A percentile compares a stretch with the other conserved stretches of the same genome.
Conservation (phyloP, 2,329 filamentous ascomycete species). For the Ascochyta lentis region DNA sequence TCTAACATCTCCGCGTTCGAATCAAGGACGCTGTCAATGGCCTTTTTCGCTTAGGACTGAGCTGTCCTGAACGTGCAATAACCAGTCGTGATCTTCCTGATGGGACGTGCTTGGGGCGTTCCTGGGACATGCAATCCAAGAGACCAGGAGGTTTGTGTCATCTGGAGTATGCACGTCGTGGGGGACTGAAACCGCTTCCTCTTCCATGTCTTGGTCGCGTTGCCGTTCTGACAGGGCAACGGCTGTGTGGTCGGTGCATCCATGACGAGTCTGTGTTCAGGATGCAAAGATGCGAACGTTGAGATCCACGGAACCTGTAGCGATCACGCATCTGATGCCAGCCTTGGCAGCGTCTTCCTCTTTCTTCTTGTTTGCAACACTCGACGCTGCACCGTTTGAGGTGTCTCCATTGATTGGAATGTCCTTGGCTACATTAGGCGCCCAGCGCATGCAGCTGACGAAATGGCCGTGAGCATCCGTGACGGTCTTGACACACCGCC, state of each 20-base stretch:
- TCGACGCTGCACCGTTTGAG: conserved; percentile 51
- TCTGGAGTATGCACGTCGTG: background rate
- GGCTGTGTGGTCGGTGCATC: background rate
- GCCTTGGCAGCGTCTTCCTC: conserved; percentile 59
- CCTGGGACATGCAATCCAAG: background rate
- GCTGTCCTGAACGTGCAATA: background rate
- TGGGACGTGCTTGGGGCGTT: background rate
- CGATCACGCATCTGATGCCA: conserved; percentile 82
- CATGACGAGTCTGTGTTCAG: conserved; percentile 26
- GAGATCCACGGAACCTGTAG: conserved; percentile 84
- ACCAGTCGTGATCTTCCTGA: background rate
- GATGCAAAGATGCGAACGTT: conserved; percentile 80
- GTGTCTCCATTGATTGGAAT: conserved; percentile 50
- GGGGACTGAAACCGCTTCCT: background rate
- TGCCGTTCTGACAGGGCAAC: background rate
- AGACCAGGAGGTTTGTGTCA: background rate
- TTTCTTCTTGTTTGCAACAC: conserved; percentile 60
- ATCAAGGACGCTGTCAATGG: background rate
- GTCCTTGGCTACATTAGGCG: conserved; percentile 74
- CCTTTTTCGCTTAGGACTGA: background rate
- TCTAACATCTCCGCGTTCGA: background rate
- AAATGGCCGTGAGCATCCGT: conserved; percentile 82
- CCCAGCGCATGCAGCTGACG: conserved; percentile 86
- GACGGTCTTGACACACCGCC: conserved; percentile 84
- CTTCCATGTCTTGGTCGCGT: background rate